These are phyloP conservation scores for Nicotiana knightiana DNA, from an alignment of 257 asterid species.

Conservation along the genomic window DNA sequence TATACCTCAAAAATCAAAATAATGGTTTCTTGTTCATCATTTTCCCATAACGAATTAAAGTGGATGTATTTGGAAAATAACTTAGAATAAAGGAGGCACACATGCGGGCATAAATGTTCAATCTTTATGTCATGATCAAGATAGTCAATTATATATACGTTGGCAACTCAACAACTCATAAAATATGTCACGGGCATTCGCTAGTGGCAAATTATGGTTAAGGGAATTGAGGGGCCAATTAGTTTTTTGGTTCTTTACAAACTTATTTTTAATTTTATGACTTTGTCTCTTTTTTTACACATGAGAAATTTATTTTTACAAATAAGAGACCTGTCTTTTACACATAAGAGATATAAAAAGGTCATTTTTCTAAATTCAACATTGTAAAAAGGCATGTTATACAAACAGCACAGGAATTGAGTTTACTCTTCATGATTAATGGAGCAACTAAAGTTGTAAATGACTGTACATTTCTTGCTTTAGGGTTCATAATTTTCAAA, in stretches of 20 bases:
- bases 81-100: slow-evolving; percentile 8
- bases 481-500: background rate
- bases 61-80: background rate
- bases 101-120: slow-evolving; percentile 26
- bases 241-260: no score
- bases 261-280: no score
- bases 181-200: background rate
- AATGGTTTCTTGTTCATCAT: background rate
- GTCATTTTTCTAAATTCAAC: no score
- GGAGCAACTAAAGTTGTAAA: background rate
- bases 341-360: no score
- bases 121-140: slow-evolving; percentile 27
- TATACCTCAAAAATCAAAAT: background rate
- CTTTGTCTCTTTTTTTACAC: no score
- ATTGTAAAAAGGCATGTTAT: no score
- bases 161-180: slow-evolving; percentile 5
- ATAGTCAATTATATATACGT: slow-evolving; percentile 16
- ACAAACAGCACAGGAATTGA: background rate
- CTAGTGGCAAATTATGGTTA: slow-evolving; percentile 12
- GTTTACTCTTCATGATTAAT: slow-evolving; percentile 14
- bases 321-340: no score
- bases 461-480: background rate
- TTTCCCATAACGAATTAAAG: background rate
- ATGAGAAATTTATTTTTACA: no score
- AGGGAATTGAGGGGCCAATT: background rate